These are phyloP conservation scores for Ensete ventricosum DNA, from an alignment of 176 grass and related monocot species.

Conservation along the genomic window DNA sequence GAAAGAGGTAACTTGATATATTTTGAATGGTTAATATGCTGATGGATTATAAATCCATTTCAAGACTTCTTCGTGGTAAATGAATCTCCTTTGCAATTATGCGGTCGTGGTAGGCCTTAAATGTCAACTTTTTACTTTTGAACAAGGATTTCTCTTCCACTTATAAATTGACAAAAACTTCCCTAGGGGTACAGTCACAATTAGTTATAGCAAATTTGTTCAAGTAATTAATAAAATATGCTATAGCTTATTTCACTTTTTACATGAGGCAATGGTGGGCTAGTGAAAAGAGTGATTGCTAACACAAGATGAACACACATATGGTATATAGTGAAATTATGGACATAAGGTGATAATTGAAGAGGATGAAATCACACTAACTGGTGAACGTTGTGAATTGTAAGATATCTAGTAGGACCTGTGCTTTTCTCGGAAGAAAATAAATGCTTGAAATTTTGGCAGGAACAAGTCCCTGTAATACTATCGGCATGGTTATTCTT, in stretches of 20 bases:
- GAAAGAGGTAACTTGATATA: slow-evolving; percentile 60
- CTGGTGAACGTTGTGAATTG: not conserved
- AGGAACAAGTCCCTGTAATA: not conserved
- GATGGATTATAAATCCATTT: not conserved
- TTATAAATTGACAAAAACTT: no score
- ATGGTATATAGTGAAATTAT: not conserved
- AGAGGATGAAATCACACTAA: not conserved
- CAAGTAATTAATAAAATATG: no score
- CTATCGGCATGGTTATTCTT: not conserved
- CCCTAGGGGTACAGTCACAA: no score
- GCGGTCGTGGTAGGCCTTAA: not conserved
- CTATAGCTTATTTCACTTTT: no score
- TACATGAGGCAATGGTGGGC: no score
- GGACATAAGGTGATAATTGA: not conserved
- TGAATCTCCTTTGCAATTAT: not conserved
- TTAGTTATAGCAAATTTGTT: no score
- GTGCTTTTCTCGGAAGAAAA: not conserved
- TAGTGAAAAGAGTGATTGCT: not conserved
- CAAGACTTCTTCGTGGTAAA: not conserved
- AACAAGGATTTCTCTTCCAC: no score
- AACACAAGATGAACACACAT: not conserved
- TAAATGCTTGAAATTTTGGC: not conserved
- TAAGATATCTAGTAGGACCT: not conserved
- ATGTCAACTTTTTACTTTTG: no score
- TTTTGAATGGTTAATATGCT: slow-evolving; percentile 2